Conservation (phyloP, 306 rosid species). For the Datisca glomerata region DNA sequence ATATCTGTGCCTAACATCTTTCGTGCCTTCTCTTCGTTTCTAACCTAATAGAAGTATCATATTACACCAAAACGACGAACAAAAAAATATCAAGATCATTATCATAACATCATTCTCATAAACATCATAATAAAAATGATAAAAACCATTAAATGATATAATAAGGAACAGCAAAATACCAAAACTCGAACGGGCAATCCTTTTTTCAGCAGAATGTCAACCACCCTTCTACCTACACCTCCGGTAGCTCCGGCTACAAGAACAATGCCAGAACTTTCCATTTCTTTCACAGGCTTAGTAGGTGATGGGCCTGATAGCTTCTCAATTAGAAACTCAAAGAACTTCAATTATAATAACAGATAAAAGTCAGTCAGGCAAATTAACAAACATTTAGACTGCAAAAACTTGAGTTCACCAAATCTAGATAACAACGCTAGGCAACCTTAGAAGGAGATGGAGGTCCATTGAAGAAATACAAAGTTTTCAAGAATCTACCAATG, state of each 20-base stretch:
- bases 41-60: slow-evolving; percentile 39
- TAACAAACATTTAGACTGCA: slow-evolving; percentile 3
- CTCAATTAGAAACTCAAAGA: slow-evolving; percentile 65
- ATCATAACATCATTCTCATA: background rate
- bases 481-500: slow-evolving; percentile 65
- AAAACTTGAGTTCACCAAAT: too few relatives aligned
- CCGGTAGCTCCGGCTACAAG: slow-evolving; percentile 97
- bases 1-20: slow-evolving; percentile 74
- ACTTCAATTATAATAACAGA: slow-evolving; percentile 42
- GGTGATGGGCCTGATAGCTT: slow-evolving; percentile 53
- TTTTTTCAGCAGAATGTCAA: slow-evolving; percentile 53
- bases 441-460: slow-evolving; percentile 90
- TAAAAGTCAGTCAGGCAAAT: slow-evolving; percentile 30
- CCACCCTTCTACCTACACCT: slow-evolving; percentile 93
- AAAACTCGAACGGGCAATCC: slow-evolving; percentile 72
- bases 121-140: too few relatives aligned
- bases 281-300: slow-evolving; percentile 31
- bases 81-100: background rate
- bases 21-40: slow-evolving; percentile 88
- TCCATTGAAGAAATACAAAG: slow-evolving; percentile 64
- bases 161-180: slow-evolving; percentile 37
- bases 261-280: slow-evolving; percentile 64
- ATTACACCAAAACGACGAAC: slow-evolving; percentile 6
- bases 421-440: background rate
- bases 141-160: slow-evolving; percentile 2